Evolutionary conservation across 2,329 filamentous ascomycete species (phyloP), one percentile per base, ranked within the genome.

Genomic region (Alternaria sp.): DNA sequence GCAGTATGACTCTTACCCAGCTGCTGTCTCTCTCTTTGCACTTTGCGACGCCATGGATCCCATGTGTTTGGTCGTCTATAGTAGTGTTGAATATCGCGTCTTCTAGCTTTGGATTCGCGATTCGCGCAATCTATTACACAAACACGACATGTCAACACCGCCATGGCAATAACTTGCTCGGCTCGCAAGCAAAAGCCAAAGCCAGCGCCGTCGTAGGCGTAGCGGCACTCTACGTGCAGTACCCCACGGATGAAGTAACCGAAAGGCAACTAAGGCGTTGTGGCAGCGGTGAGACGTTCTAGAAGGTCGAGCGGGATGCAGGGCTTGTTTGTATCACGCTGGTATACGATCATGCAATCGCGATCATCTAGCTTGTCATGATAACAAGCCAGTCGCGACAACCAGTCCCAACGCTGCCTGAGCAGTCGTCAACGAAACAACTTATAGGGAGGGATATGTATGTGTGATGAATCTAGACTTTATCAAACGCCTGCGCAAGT

Each of bases 271-370:
- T 59, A 59, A 59, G 38, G 56, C 57, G 20, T 26, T 24, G 34
- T 55, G 30, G n/a, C 56, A 53, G 57, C 57, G 57, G 57, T 59
- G 57, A 59, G 57, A 51, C 57, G 57, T 59, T 59, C 57, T 44
- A 56, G 57, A 59, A 59, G 51, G 56, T 54, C 34, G 49, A 58
- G 43, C 56, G 56, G 56, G 28, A 59, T 36, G 34, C 48, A 32
- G 28, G 43, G 34, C 38, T 43, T 39, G 46, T 30, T 8, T 59
- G 51, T 51, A 47, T 30, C 51, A 54, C 48, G 41, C 51, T 59
- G 44, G 51, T 55, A 36, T 30, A 38, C 56, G 22, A 54, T 42
- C 32, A 38, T 42, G 18, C 14, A 30, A 34, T 22, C 32, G 7
- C 14, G 2, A 22, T 4, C 44, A 30, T 24, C 39, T 42, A 24